Evolutionary conservation across 768 basidiomycete genomes (phyloP).

Genomic region (Suillus subalutaceus): DNA sequence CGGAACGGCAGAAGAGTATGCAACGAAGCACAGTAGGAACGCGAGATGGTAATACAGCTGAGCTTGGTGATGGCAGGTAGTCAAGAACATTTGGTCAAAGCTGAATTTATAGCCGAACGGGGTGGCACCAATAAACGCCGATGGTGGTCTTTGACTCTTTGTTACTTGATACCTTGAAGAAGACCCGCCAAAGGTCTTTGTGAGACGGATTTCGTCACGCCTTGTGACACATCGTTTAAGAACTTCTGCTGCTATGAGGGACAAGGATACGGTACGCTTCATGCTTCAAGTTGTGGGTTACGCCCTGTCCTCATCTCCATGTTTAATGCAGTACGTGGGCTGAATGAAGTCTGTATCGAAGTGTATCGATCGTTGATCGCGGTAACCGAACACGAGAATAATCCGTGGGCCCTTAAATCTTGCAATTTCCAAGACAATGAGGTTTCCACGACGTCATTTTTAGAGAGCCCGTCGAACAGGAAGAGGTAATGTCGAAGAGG

Average conservation of each 20-base stretch:
- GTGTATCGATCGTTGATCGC: neutral
- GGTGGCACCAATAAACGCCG: constrained; percentile 3
- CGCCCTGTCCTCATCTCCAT: neutral
- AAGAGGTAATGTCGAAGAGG: neutral
- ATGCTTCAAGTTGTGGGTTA: too few relatives aligned
- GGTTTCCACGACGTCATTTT: neutral
- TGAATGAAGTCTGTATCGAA: neutral
- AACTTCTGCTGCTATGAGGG: neutral
- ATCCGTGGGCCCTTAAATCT: neutral
- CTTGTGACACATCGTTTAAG: neutral
- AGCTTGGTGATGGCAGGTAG: neutral
- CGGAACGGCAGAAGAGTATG: neutral
- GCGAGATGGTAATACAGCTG: neutral
- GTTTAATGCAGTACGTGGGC: neutral
- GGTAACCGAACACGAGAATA: neutral
- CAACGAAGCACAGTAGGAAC: neutral
- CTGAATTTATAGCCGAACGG: constrained; percentile 5
- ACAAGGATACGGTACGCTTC: neutral
- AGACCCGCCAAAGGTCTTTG: neutral
- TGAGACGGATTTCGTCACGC: neutral
- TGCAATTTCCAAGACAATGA: neutral
- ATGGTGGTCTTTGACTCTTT: neutral
- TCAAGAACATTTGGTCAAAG: neutral
- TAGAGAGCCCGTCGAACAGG: neutral
- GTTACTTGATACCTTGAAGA: neutral